Base-by-base conservation (phyloP, 2,329 filamentous ascomycete species). In the Blastomyces parvus region DNA sequence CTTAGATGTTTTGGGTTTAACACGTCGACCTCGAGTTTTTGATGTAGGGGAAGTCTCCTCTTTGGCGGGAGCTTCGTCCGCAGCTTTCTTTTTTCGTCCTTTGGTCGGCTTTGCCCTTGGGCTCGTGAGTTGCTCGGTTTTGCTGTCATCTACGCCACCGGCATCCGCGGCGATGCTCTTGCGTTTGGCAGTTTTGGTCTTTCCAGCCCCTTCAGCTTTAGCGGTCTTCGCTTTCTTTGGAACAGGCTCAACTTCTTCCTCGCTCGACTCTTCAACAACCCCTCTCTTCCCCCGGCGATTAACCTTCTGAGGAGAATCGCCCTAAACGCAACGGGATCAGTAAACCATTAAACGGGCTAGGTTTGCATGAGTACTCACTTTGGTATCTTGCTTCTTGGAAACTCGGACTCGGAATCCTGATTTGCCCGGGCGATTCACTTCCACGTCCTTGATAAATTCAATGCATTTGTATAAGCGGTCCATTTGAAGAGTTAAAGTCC, bases 391-490 rank as follows among this genome's bases (percentile, higher is more conserved):
- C 36, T 73, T 72, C 68, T 75, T 75, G 3, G 72, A 67, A 36
- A 66, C 73, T 22, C 73, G 73, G 55, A 71, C 70, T 44, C 84
- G 85, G 71, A 88, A 89, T 30, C 88, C 87, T 64, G 78, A 82
- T 69, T 82, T 79, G 19, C 88, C 88, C 3, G 84, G 86, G 25
- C 83, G 81, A 72, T 94, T 95, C 77, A 85, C 83, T 71, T 89
- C 88, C 3, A 84, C 79, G 67, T 95, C 90, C 89, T 94, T 68
- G 4, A 40, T 25, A 44, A 46, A 38, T 8, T 44, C 33, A 27
- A 27, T 40, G 14, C n/a, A 38, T 38, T 25, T 48, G 17, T n/a
- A 46, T 27, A 14, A 59, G 40, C 25, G 38, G 13, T 14, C 40
- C 30, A 44, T 27, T 27, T 30, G 22, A 19, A 44, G 36, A 59